These are phyloP conservation scores for Coniferiporia sulphurascens DNA, from an alignment of 1,284 basidiomycete species.

Conservation along the genomic window DNA sequence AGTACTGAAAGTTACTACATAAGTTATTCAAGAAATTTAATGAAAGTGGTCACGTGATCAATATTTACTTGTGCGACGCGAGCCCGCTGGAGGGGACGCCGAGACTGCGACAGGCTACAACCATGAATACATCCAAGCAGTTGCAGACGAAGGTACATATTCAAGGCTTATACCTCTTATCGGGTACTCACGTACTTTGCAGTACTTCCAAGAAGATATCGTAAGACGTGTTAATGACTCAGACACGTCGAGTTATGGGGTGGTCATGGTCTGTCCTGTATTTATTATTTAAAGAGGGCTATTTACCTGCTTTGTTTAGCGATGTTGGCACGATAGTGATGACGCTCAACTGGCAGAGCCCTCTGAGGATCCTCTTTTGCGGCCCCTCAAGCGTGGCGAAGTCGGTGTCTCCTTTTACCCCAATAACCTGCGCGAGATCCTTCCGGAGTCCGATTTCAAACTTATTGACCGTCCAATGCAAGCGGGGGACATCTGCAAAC, in stretches of 20 bases:
- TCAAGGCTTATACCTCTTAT: background rate
- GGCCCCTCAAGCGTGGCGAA: slow-evolving; percentile 73
- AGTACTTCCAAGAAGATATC: slow-evolving; percentile 78
- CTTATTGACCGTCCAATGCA: slow-evolving; percentile 80
- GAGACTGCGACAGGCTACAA: background rate
- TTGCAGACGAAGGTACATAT: slow-evolving; percentile 1
- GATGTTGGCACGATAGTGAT: slow-evolving; percentile 80
- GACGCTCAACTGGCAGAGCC: slow-evolving; percentile 30
- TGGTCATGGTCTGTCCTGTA: slow-evolving; percentile 40
- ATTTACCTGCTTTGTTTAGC: slow-evolving; percentile 34
- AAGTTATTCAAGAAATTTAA: too few relatives aligned
- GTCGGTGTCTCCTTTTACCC: slow-evolving; percentile 75
- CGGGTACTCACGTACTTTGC: background rate
- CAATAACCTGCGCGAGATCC: slow-evolving; percentile 59
- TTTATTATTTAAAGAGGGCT: background rate
- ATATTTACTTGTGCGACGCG: too few relatives aligned
- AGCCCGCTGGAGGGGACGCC: background rate
- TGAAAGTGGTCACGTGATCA: too few relatives aligned
- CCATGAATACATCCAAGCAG: background rate
- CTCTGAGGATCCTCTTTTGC: slow-evolving; percentile 64
- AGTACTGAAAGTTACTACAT: too few relatives aligned
- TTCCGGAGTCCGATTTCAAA: slow-evolving; percentile 62
- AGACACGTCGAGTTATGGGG: slow-evolving; percentile 36
- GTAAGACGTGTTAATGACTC: slow-evolving; percentile 48
- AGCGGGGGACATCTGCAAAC: slow-evolving; percentile 75